Conservation (phyloP, 2,329 filamentous ascomycete genomes). For the Xylaria hypoxylon region DNA sequence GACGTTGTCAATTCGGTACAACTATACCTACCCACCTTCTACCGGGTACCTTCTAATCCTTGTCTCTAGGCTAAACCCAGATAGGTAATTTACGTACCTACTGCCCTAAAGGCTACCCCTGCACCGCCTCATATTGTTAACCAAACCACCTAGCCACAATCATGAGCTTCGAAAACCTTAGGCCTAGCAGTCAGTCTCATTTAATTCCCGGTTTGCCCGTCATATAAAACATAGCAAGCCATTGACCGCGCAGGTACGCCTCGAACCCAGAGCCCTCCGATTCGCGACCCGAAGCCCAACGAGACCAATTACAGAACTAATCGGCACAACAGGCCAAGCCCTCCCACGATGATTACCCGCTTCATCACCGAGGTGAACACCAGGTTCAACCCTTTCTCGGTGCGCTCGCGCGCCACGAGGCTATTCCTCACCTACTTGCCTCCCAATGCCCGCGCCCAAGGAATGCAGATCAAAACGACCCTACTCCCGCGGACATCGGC, state of each 20-base stretch:
- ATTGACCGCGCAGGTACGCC: slow-evolving; percentile 20
- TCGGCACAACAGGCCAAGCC: neutral
- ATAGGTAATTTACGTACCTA: neutral
- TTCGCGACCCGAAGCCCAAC: neutral
- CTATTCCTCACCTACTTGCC: slow-evolving; percentile 89
- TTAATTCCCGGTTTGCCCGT: neutral
- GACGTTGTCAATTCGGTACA: slow-evolving; percentile 17
- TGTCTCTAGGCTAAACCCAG: neutral
- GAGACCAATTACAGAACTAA: neutral
- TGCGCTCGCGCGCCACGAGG: slow-evolving; percentile 82
- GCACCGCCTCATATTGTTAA: slow-evolving; percentile 24
- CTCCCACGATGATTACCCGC: slow-evolving; percentile 77
- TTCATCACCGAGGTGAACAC: slow-evolving; percentile 89
- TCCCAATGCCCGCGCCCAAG: slow-evolving; percentile 76
- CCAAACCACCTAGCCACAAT: slow-evolving; percentile 32
- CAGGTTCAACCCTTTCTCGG: slow-evolving; percentile 92
- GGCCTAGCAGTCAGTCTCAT: neutral
- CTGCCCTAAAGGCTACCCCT: neutral
- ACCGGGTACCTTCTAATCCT: neutral
- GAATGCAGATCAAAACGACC: slow-evolving; percentile 82
- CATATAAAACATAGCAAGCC: neutral
- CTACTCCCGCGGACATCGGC: slow-evolving; percentile 77
- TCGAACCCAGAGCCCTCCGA: neutral
- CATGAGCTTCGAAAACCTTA: slow-evolving; percentile 32
- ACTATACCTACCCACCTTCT: neutral